phyloP scores from a whole-genome alignment of 768 basidiomycete genomes.

The Boletellus ananiceps region DNA sequence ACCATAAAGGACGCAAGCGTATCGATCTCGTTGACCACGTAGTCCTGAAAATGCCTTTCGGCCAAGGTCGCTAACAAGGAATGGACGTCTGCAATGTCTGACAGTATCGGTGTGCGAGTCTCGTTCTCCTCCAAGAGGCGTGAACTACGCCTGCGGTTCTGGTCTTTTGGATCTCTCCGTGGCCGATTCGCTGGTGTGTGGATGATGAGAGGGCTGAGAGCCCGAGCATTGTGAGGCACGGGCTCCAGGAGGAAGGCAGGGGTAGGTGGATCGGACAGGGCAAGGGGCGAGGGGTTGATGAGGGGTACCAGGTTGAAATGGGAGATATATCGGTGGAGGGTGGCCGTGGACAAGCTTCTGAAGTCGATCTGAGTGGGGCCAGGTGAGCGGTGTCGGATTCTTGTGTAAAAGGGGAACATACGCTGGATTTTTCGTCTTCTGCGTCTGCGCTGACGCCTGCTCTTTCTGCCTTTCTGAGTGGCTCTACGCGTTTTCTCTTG shows the following conservation, averaged over 20 bases:
- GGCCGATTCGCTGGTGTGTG: slow-evolving; percentile 67
- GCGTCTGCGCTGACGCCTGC: slow-evolving; percentile 31
- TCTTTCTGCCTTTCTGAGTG: slow-evolving; percentile 37
- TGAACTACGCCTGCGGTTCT: slow-evolving; percentile 61
- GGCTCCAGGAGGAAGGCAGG: slow-evolving; percentile 57
- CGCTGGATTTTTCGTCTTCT: slow-evolving; percentile 30
- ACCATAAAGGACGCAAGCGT: slow-evolving; percentile 81
- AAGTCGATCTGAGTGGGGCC: slow-evolving; percentile 62
- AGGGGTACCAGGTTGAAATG: slow-evolving; percentile 68
- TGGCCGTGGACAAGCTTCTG: slow-evolving; percentile 57
- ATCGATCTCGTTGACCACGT: slow-evolving; percentile 66
- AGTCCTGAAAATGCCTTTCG: slow-evolving; percentile 68
- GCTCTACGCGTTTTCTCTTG: slow-evolving; percentile 69
- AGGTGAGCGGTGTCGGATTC: slow-evolving; percentile 10
- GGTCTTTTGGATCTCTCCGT: slow-evolving; percentile 62
- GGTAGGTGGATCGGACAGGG: slow-evolving; percentile 63
- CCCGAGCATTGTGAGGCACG: slow-evolving; percentile 40
- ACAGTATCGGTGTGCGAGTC: slow-evolving; percentile 59
- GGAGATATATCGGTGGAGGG: slow-evolving; percentile 67
- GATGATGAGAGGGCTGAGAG: slow-evolving; percentile 44
- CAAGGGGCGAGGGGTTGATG: slow-evolving; percentile 66
- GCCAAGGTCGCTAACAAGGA: slow-evolving; percentile 62
- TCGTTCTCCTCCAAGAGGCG: slow-evolving; percentile 62
- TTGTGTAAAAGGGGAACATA: slow-evolving; percentile 11
- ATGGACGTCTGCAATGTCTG: slow-evolving; percentile 67